Conservation (phyloP, 75 land plant species). For the Isoetes taiwanensis region DNA sequence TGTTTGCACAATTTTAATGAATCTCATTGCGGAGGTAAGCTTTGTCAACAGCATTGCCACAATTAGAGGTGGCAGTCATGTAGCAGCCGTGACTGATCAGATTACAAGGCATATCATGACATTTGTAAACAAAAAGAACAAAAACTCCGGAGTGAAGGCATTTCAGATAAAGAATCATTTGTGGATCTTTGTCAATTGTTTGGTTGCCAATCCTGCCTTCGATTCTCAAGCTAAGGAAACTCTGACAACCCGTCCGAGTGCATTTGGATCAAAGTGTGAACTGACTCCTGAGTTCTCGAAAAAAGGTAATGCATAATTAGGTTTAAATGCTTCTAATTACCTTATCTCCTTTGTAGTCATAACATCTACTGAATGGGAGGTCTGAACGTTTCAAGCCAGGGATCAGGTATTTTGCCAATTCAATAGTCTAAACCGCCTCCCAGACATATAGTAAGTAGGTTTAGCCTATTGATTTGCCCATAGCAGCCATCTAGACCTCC, state of each 20-base stretch:
- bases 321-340: too few species aligned
- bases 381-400: too few species aligned
- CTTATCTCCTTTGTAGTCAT: too few species aligned
- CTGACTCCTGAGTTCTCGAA: conserved; percentile 61
- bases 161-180: conserved; percentile 73
- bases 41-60: conserved; percentile 89
- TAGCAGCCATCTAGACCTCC: too few species aligned
- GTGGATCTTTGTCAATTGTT: conserved; percentile 97
- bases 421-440: too few species aligned
- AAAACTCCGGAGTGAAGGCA: conserved; percentile 55
- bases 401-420: too few species aligned
- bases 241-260: conserved; percentile 69
- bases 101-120: conserved; percentile 43
- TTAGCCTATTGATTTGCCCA: too few species aligned
- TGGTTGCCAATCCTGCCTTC: conserved; percentile 97
- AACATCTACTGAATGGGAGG: too few species aligned
- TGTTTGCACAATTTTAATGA: not conserved
- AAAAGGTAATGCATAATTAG: too few species aligned
- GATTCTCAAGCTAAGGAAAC: conserved; percentile 99
- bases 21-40: conserved; percentile 54
- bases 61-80: conserved; percentile 94
- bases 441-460: too few species aligned
- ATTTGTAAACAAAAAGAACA: conserved; percentile 85
- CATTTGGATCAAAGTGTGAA: conserved; percentile 88
- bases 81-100: conserved; percentile 70